These are phyloP conservation scores for Ogataea salicorniae DNA, from an alignment of 805 yeast genomes.

Conservation along the genomic window DNA sequence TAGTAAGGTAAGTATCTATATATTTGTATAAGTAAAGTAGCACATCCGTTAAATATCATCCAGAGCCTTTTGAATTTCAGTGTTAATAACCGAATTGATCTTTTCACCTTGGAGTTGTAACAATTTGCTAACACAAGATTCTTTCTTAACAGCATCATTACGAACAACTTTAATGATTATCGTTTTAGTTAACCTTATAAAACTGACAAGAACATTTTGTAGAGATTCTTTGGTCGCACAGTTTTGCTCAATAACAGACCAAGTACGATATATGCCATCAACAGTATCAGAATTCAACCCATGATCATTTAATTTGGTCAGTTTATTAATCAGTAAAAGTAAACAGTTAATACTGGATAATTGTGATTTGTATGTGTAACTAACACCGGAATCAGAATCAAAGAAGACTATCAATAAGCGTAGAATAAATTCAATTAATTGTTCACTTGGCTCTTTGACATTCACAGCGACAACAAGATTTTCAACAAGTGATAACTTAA, in stretches of 20 bases:
- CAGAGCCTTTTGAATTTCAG: slow-evolving; percentile 28
- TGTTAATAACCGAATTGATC: slow-evolving; percentile 43
- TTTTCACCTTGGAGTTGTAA: slow-evolving; percentile 30
- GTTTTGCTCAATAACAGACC: slow-evolving; percentile 9
- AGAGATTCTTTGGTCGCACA: slow-evolving; percentile 21
- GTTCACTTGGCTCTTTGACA: slow-evolving; percentile 43
- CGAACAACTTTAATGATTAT: slow-evolving; percentile 3
- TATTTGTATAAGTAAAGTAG: background rate
- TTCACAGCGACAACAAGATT: slow-evolving; percentile 26
- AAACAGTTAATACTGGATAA: slow-evolving; percentile 24
- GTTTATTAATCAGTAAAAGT: slow-evolving; percentile 9
- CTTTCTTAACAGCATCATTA: slow-evolving; percentile 35
- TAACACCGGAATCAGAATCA: slow-evolving; percentile 11
- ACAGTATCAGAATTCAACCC: background rate
- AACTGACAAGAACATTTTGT: slow-evolving; percentile 58
- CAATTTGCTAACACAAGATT: slow-evolving; percentile 38
- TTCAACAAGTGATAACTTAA: slow-evolving; percentile 9
- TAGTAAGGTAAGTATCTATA: background rate
- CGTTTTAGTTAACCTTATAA: slow-evolving; percentile 24
- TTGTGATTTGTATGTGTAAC: slow-evolving; percentile 14
- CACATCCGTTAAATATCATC: background rate
- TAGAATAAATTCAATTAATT: slow-evolving; percentile 33
- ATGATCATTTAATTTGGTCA: slow-evolving; percentile 1
- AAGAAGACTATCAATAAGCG: slow-evolving; percentile 27
- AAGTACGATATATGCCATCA: slow-evolving; percentile 7